phyloP scores from a whole-genome alignment of 495 filamentous ascomycete genomes.

The Poronia punctata region DNA sequence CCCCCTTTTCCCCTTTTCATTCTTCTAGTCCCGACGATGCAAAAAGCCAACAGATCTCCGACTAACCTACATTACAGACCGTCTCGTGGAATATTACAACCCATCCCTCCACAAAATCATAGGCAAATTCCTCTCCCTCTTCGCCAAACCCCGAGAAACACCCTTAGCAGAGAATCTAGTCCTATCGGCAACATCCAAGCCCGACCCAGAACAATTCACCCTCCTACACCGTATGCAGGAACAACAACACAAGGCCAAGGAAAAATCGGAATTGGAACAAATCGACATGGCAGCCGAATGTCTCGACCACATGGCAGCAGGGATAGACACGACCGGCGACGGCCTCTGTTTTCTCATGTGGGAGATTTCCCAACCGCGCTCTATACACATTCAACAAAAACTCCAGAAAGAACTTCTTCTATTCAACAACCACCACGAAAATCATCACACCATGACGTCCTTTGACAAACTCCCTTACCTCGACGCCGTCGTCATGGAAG shows the following conservation, averaged over 20 bases:
- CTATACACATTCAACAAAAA: constrained; percentile 34
- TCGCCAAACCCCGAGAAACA: constrained; percentile 38
- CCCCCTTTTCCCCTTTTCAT: background rate
- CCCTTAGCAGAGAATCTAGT: constrained; percentile 40
- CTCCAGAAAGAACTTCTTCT: constrained; percentile 46
- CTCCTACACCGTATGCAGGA: constrained; percentile 38
- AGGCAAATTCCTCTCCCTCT: constrained; percentile 30
- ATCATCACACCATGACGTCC: constrained; percentile 21
- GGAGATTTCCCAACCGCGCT: constrained; percentile 52
- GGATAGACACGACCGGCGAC: constrained; percentile 63
- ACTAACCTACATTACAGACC: constrained; percentile 30
- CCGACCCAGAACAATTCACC: constrained; percentile 35
- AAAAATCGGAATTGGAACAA: constrained; percentile 23
- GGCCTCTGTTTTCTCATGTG: constrained; percentile 60
- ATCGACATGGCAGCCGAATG: constrained; percentile 42
- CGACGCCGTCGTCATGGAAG: constrained; percentile 56
- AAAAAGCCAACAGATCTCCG: no score
- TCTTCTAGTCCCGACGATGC: background rate
- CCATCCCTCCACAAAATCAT: constrained; percentile 32
- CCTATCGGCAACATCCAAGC: constrained; percentile 27
- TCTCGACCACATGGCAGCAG: constrained; percentile 51
- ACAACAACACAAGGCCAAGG: constrained; percentile 9
- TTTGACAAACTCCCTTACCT: constrained; percentile 52
- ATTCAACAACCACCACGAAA: no score
- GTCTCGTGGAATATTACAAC: constrained; percentile 35